Evolutionary conservation across 768 basidiomycete species (phyloP).

Genomic region (Guyanaporus albipodus): DNA sequence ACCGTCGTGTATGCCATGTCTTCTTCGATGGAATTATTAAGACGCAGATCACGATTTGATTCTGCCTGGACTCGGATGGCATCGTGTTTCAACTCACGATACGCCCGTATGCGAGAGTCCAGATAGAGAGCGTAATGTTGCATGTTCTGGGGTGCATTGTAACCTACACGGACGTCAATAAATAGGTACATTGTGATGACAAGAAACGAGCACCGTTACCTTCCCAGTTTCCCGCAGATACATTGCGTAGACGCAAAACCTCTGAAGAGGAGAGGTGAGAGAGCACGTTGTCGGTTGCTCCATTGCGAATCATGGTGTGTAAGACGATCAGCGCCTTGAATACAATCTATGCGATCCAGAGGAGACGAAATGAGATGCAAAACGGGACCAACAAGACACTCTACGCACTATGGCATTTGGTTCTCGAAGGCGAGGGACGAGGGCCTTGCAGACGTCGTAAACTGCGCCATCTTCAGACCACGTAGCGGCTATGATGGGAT

Average conservation of each 20-base stretch:
- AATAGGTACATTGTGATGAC: background rate
- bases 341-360: conserved; percentile 59
- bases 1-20: conserved; percentile 36
- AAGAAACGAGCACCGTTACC: conserved; percentile 43
- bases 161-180: conserved; percentile 48
- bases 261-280: conserved; percentile 78
- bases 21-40: conserved; percentile 59
- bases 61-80: conserved; percentile 92
- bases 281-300: conserved; percentile 91
- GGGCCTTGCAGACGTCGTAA: conserved; percentile 87
- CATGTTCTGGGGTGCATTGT: conserved; percentile 80
- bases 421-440: conserved; percentile 81
- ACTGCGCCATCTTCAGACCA: conserved; percentile 93
- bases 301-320: conserved; percentile 95
- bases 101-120: conserved; percentile 83
- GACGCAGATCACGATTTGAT: conserved; percentile 80
- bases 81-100: conserved; percentile 89
- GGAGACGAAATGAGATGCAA: background rate
- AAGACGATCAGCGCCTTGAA: conserved; percentile 96
- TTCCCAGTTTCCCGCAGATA: conserved; percentile 82
- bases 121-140: conserved; percentile 86
- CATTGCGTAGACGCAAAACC: conserved; percentile 75
- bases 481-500: conserved; percentile 95
- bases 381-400: background rate
- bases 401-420: conserved; percentile 81